These are phyloP conservation scores for Thalassiosira hispida DNA, from an alignment of 352 stramenopile genomes.

Conservation along the genomic window DNA sequence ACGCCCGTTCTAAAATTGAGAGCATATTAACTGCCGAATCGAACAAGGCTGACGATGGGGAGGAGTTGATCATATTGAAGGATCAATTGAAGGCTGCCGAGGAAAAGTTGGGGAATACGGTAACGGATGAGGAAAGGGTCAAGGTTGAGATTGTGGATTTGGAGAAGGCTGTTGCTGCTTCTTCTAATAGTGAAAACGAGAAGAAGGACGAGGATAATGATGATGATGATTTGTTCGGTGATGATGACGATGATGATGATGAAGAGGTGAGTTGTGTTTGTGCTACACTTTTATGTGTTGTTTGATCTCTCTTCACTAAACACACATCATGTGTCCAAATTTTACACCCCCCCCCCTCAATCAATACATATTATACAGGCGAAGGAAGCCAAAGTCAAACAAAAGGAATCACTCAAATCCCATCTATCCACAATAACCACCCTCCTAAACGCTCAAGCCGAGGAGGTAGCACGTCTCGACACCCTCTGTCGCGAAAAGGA, in stretches of 20 bases:
- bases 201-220: constrained; percentile 70
- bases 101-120: constrained; percentile 66
- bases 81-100: constrained; percentile 56
- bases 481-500: constrained; percentile 45
- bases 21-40: constrained; percentile 37
- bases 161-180: constrained; percentile 28
- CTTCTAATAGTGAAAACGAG: constrained; percentile 18
- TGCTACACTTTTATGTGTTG: constrained; percentile 15
- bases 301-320: neutral
- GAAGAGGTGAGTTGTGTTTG: constrained; percentile 56
- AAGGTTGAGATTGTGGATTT: constrained; percentile 72
- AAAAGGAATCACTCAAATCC: constrained; percentile 57
- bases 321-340: constrained; percentile 1
- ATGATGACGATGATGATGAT: constrained; percentile 77
- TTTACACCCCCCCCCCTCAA: neutral
- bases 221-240: constrained; percentile 69
- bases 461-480: constrained; percentile 71
- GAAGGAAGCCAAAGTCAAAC: constrained; percentile 62
- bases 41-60: constrained; percentile 40
- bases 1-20: constrained; percentile 73
- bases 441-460: constrained; percentile 62
- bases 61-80: constrained; percentile 56
- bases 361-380: constrained; percentile 35
- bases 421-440: constrained; percentile 70
- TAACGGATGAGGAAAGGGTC: constrained; percentile 63